phyloP scores from a whole-genome alignment of 2,329 filamentous ascomycete species.

The Penicillium sp. region DNA sequence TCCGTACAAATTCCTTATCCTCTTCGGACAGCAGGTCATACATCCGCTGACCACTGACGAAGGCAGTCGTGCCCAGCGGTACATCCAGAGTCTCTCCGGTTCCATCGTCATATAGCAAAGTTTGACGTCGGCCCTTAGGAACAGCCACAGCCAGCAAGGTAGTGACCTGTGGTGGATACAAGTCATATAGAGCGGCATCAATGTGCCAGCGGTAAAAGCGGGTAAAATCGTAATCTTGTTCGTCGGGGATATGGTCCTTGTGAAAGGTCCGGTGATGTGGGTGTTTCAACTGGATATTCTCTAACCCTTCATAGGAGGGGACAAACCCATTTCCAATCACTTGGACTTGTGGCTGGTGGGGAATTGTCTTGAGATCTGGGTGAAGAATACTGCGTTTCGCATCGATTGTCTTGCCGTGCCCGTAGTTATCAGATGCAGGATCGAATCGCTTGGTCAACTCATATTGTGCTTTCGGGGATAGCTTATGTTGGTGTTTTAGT shows the following conservation, averaged over 20 bases:
- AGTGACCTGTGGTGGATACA: slow-evolving; percentile 73
- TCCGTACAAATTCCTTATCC: slow-evolving; percentile 67
- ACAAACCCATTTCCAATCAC: slow-evolving; percentile 76
- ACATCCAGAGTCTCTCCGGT: slow-evolving; percentile 65
- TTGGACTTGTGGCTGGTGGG: slow-evolving; percentile 76
- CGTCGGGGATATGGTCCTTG: slow-evolving; percentile 60
- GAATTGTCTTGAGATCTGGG: slow-evolving; percentile 77
- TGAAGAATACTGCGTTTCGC: slow-evolving; percentile 67
- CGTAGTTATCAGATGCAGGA: slow-evolving; percentile 64
- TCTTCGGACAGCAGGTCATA: slow-evolving; percentile 65
- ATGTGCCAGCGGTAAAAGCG: slow-evolving; percentile 79
- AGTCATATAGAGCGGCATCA: slow-evolving; percentile 72
- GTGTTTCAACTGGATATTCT: slow-evolving; percentile 67
- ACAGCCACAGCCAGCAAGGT: slow-evolving; percentile 73
- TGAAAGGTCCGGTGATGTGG: slow-evolving; percentile 80
- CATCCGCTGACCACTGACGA: slow-evolving; percentile 70
- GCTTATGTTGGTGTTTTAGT: slow-evolving; percentile 65
- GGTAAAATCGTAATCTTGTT: slow-evolving; percentile 59
- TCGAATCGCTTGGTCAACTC: slow-evolving; percentile 74
- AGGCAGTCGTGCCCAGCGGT: slow-evolving; percentile 74
- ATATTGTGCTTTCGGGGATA: slow-evolving; percentile 70
- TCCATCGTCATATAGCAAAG: slow-evolving; percentile 71
- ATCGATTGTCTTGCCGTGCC: slow-evolving; percentile 74
- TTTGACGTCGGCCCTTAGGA: slow-evolving; percentile 65
- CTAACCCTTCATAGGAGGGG: slow-evolving; percentile 67